phyloP scores from a whole-genome alignment of 2,329 filamentous ascomycete genomes.

The Diaporthe velutina region DNA sequence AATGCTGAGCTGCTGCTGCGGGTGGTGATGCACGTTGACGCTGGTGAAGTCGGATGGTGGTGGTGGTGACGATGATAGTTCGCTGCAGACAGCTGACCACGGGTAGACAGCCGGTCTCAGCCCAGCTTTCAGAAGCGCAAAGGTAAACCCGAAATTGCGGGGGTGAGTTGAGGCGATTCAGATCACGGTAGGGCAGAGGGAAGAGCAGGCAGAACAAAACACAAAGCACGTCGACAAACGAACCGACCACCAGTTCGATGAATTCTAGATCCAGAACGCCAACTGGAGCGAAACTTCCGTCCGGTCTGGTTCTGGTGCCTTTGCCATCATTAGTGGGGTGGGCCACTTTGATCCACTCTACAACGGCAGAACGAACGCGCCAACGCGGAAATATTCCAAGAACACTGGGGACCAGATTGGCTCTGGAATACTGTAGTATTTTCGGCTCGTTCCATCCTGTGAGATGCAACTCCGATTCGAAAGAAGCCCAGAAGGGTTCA shows the following conservation, averaged over 20 bases:
- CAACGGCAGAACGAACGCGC: neutral
- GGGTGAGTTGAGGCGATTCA: neutral
- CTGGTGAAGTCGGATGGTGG: neutral
- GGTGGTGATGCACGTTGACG: neutral
- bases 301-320: neutral
- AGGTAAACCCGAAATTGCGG: neutral
- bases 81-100: neutral
- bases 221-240: neutral
- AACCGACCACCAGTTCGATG: neutral
- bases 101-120: neutral
- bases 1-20: neutral
- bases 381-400: neutral
- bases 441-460: neutral
- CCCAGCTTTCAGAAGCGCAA: neutral
- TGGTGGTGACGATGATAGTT: neutral
- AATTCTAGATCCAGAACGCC: neutral
- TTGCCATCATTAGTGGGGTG: neutral
- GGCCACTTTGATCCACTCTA: neutral
- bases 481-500: too few relatives aligned
- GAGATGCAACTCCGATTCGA: neutral
- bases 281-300: conserved; percentile 3
- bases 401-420: neutral
- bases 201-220: neutral
- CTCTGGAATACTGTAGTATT: neutral
- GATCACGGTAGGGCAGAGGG: neutral